Percentiles rank a stretch among this genome's conserved stretches.
phyloP scores from a whole-genome alignment of 805 yeast species.

The Komagataella mondaviorum region DNA sequence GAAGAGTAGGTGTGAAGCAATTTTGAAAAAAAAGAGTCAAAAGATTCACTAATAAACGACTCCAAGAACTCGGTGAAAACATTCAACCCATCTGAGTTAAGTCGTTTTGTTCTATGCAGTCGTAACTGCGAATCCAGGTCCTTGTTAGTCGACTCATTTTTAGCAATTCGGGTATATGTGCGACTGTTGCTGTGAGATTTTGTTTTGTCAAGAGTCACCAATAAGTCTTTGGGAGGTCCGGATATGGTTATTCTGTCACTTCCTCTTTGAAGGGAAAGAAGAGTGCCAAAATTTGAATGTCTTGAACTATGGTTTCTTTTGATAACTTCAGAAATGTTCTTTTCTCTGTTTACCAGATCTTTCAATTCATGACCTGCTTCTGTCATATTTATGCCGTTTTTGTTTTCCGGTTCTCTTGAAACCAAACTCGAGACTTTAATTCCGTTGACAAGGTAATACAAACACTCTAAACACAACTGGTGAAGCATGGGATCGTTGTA shows the following conservation, averaged over 20 bases:
- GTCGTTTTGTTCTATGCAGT: slow-evolving; percentile 6
- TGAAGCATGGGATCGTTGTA: slow-evolving; percentile 51
- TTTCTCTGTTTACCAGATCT: slow-evolving; percentile 48
- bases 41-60: slow-evolving; percentile 44
- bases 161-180: slow-evolving; percentile 53
- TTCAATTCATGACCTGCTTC: slow-evolving; percentile 27
- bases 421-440: slow-evolving; percentile 25
- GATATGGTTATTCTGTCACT: slow-evolving; percentile 53
- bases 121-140: slow-evolving; percentile 15
- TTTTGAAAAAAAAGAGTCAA: slow-evolving; percentile 41
- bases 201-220: slow-evolving; percentile 19
- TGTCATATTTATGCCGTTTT: slow-evolving; percentile 5
- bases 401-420: not conserved
- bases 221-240: slow-evolving; percentile 27
- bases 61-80: slow-evolving; percentile 19
- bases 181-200: slow-evolving; percentile 16
- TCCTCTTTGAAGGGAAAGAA: slow-evolving; percentile 56
- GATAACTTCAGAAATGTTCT: slow-evolving; percentile 25
- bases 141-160: slow-evolving; percentile 43
- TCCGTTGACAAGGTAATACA: slow-evolving; percentile 50
- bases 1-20: slow-evolving; percentile 19
- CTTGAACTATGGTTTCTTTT: slow-evolving; percentile 28
- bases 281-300: slow-evolving; percentile 86
- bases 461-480: slow-evolving; percentile 51
- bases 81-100: slow-evolving; percentile 16